phyloP scores from a whole-genome alignment of 2,329 filamentous ascomycete species.

The Colletotrichum tofieldiae region DNA sequence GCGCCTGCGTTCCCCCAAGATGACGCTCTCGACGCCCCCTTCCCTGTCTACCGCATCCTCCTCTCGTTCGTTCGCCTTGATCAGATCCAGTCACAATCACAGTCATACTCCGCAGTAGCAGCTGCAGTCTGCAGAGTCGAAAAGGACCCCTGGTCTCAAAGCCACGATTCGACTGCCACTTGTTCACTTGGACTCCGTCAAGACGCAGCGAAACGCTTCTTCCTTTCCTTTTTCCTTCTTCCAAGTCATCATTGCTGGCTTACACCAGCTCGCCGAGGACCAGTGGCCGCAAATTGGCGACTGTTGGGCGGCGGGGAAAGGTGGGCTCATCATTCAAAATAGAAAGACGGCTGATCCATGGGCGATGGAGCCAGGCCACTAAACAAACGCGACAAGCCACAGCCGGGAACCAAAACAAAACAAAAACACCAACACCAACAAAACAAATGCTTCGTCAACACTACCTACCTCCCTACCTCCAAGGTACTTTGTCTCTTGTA shows the following conservation, averaged over 20 bases:
- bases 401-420: conserved; percentile 41
- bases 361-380: conserved; percentile 35
- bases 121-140: conserved; percentile 30
- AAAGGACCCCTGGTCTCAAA: conserved; percentile 28
- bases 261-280: conserved; percentile 12
- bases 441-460: conserved; percentile 29
- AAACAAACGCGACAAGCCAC: conserved; percentile 43
- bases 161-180: conserved; percentile 40
- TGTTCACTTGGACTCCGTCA: conserved; percentile 32
- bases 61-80: conserved; percentile 28
- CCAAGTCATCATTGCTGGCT: conserved; percentile 13
- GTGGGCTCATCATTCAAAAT: conserved; percentile 36
- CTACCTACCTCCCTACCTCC: neutral
- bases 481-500: conserved; percentile 4
- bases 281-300: conserved; percentile 14
- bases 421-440: conserved; percentile 31
- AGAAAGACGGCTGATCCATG: conserved; percentile 39
- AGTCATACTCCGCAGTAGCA: conserved; percentile 35
- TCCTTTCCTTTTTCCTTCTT: conserved; percentile 15
- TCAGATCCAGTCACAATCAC: conserved; percentile 15
- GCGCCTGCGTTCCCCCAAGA: conserved; percentile 11
- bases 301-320: conserved; percentile 32
- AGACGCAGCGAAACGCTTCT: conserved; percentile 20
- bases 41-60: conserved; percentile 6
- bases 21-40: neutral